Base-by-base conservation (phyloP, 805 yeast genomes). In the Metschnikowia similis region DNA sequence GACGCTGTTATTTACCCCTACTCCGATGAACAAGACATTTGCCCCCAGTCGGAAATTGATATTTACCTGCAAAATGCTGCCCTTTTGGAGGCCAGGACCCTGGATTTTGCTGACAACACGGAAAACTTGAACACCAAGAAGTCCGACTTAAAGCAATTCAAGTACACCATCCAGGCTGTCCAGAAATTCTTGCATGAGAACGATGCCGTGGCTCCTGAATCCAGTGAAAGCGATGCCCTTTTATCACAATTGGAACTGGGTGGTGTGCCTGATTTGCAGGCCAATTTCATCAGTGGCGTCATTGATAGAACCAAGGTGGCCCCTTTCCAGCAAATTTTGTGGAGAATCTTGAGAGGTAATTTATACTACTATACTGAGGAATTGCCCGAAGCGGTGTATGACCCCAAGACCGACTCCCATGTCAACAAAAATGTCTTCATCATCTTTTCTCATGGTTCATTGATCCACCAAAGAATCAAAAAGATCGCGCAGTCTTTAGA, bases 281-380 rank as follows among this genome's bases (percentile, higher is more conserved):
- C 60, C 34, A 43, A 74, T 70, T 82, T 84, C 55, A 80, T 87
- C 45, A 81, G 94, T 8, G 99, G 98, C 47, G 91, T 92, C 11
- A 84, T 94, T 41, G 77, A 83, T 40, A 79, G 94, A 59, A 80
- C 75, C 9, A 87, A 86, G 61, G 76, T 89, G 28, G 80, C 77
- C 13, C 75, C 85, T 1, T 73, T 94, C 54, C 90, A 90, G 64
- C 87, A 83, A 60, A 89, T 94, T 49, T 71, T 90, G 43, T 94
- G 97, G 96, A 81, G 99, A 70, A 83, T 89, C 16, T 77, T 92
- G 55, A 83, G 99, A 66, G 99, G 99, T 62, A 94, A 94, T 66
- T 74, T 95, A 56, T 89, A 80, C 61, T 80, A 91, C 66, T 84
- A 84, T 57, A 80, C 86, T 55, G 78, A 80, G 43, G 94, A 87